Evolutionary conservation across 495 filamentous ascomycete genomes (phyloP).

Genomic region (Tuber borchii): DNA sequence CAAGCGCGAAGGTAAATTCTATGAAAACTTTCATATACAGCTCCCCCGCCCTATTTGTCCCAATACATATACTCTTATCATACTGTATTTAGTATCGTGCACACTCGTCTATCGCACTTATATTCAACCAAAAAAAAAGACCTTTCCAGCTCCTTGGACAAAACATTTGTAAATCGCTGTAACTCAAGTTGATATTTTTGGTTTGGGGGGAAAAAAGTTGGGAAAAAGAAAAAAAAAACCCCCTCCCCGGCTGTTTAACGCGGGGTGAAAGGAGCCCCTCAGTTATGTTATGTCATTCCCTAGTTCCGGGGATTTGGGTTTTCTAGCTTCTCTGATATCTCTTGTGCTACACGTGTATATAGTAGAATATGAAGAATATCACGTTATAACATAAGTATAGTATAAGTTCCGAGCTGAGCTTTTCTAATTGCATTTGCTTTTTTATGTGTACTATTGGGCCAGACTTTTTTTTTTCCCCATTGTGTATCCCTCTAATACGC

Average conservation of each 20-base stretch:
- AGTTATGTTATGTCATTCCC: not conserved
- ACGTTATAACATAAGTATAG: not conserved
- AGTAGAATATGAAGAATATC: not conserved
- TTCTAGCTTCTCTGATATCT: not conserved
- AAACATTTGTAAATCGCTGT: too few species aligned
- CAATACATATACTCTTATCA: too few species aligned
- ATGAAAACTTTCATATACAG: too few species aligned
- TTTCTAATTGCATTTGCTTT: not conserved
- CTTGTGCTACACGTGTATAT: not conserved
- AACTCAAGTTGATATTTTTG: not conserved
- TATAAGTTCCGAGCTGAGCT: not conserved
- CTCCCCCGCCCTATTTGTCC: too few species aligned
- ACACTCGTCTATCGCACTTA: too few species aligned
- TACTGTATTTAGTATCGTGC: too few species aligned
- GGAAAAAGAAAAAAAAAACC: not conserved
- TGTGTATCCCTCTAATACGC: conserved; percentile 23
- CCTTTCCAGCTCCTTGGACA: too few species aligned
- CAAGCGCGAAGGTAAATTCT: too few species aligned
- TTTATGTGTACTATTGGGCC: not conserved
- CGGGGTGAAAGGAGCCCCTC: not conserved
- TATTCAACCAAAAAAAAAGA: too few species aligned
- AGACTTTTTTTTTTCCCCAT: conserved; percentile 8
- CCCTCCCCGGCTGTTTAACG: not conserved
- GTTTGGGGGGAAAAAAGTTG: not conserved
- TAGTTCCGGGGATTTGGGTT: not conserved